A percentile compares a stretch with the other conserved stretches of the same genome.
phyloP scores from a whole-genome alignment of 495 filamentous ascomycete genomes.

The Annulohypoxylon stygium region DNA sequence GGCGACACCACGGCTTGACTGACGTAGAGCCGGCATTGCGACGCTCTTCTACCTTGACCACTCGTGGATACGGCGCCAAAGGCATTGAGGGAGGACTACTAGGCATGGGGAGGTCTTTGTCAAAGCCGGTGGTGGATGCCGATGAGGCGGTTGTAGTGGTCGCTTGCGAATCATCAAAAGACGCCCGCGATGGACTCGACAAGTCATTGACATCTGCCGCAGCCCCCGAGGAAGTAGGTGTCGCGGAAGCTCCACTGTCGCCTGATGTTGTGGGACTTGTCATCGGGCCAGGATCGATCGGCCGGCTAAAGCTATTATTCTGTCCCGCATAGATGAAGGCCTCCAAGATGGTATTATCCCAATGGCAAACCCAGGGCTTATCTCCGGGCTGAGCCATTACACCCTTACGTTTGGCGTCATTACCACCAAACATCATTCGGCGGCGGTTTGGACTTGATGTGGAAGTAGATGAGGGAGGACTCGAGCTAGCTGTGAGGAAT shows the following conservation, averaged over 20 bases:
- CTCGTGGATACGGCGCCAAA: conserved; percentile 69
- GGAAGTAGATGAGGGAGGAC: conserved; percentile 10
- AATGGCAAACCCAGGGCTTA: conserved; percentile 88
- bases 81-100: conserved; percentile 29
- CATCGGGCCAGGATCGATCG: conserved; percentile 28
- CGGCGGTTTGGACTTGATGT: conserved; percentile 27
- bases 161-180: conserved; percentile 22
- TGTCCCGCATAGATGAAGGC: conserved; percentile 83
- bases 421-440: conserved; percentile 41
- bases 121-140: conserved; percentile 24
- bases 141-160: conserved; percentile 19
- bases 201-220: conserved; percentile 19
- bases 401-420: conserved; percentile 62
- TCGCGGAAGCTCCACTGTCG: neutral
- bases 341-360: conserved; percentile 85
- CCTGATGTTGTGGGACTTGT: conserved; percentile 38
- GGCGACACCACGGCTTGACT: conserved; percentile 73
- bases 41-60: conserved; percentile 85
- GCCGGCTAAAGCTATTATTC: conserved; percentile 58
- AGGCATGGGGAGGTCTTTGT: conserved; percentile 30
- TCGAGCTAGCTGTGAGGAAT: conserved; percentile 52
- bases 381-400: conserved; percentile 67
- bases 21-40: conserved; percentile 61
- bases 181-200: conserved; percentile 21
- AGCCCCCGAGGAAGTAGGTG: conserved; percentile 35